Conservation (phyloP, 73 alveolate genomes). For the Blepharisma japonicum region DNA sequence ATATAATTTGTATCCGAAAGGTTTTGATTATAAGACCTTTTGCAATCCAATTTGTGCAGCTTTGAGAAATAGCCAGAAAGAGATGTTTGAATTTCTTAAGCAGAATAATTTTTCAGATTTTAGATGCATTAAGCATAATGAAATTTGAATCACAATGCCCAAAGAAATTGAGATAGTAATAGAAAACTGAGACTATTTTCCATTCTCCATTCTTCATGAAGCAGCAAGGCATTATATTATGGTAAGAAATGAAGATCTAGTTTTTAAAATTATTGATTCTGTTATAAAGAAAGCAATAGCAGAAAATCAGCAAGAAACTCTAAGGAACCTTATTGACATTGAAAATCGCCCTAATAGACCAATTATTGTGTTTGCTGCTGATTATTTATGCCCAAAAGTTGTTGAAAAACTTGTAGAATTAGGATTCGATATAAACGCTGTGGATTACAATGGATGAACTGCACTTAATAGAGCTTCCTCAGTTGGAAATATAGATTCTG, state of each 20-base stretch:
- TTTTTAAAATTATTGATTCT: not conserved
- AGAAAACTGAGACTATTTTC: not conserved
- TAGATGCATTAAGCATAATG: not conserved
- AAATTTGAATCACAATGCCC: not conserved
- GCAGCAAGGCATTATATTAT: conserved; percentile 11
- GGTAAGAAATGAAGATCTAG: not conserved
- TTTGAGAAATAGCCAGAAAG: not conserved
- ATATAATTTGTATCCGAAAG: not conserved
- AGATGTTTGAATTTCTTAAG: not conserved
- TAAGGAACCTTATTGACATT: too few relatives aligned
- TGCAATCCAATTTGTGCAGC: conserved; percentile 24
- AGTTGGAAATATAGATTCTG: not conserved
- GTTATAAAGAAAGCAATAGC: too few relatives aligned
- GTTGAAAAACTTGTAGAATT: not conserved
- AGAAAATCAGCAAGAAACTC: too few relatives aligned
- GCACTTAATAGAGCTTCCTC: conserved; percentile 9
- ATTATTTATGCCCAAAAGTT: not conserved
- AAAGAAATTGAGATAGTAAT: not conserved
- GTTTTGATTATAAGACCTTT: not conserved
- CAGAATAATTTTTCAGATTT: not conserved
- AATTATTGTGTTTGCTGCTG: not conserved
- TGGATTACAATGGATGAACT: conserved; percentile 7
- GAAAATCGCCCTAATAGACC: too few relatives aligned
- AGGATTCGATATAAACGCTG: conserved; percentile 14
- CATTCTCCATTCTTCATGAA: not conserved